Conservation (phyloP, 1,139 yeast genomes). For the Candida mesenterica region DNA sequence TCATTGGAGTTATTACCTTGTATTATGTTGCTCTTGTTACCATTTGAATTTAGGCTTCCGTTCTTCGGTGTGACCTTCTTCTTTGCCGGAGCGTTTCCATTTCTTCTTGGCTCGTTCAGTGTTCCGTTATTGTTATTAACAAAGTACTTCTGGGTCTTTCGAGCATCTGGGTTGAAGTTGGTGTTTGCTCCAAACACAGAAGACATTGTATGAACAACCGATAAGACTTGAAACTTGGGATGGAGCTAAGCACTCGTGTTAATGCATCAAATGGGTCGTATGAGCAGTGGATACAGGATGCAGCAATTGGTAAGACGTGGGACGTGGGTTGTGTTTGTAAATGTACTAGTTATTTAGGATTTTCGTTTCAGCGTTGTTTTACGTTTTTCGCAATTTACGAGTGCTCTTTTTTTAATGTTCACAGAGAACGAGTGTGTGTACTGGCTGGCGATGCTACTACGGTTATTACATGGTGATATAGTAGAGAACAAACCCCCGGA, state of each 20-base stretch:
- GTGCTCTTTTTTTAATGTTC: too few species aligned
- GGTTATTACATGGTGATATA: conserved; percentile 16
- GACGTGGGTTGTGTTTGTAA: not conserved
- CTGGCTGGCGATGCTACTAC: too few species aligned
- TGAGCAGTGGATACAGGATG: too few species aligned
- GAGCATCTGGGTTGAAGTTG: conserved; percentile 5
- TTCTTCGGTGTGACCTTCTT: conserved; percentile 3
- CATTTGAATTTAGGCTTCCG: conserved; percentile 4
- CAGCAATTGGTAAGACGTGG: too few species aligned
- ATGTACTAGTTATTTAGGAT: not conserved
- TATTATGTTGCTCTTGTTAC: conserved; percentile 6
- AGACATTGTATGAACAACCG: conserved; percentile 5
- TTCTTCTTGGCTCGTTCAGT: conserved; percentile 20
- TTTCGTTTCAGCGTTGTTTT: conserved; percentile 1
- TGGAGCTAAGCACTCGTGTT: not conserved
- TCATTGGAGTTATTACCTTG: conserved; percentile 3
- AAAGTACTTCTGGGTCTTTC: conserved; percentile 5
- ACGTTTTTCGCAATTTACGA: too few species aligned
- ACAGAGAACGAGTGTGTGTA: too few species aligned
- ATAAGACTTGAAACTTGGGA: not conserved
- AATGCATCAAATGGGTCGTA: conserved; percentile 1
- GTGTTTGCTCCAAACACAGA: conserved; percentile 9
- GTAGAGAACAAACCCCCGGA: conserved; percentile 47
- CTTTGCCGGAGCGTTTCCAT: conserved; percentile 14
- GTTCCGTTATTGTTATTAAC: conserved; percentile 8